These are phyloP conservation scores for Cucumis cinereus DNA, from an alignment of 306 rosid species.

Conservation along the genomic window DNA sequence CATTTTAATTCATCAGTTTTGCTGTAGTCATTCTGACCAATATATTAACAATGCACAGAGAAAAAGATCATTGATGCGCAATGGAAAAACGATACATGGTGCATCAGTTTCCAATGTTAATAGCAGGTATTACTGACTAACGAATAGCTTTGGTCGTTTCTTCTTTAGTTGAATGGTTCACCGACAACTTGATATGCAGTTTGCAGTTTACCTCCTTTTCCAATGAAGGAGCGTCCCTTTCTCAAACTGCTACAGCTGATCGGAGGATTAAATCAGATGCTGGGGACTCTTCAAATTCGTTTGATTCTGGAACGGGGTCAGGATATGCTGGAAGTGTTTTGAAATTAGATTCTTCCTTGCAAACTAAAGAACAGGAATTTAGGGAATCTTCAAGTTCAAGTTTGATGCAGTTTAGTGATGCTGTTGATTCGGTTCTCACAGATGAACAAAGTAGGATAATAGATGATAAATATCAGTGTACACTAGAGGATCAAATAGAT, in stretches of 20 bases:
- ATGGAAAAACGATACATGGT: constrained; percentile 36
- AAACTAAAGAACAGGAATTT: constrained; percentile 32
- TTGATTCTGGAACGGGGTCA: constrained; percentile 50
- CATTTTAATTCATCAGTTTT: background rate
- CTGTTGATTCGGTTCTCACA: constrained; percentile 28
- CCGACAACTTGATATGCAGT: constrained; percentile 30
- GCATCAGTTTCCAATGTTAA: constrained; percentile 39
- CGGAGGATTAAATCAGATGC: constrained; percentile 18
- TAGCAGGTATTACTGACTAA: constrained; percentile 50
- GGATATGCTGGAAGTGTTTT: constrained; percentile 59
- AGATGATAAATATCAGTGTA: constrained; percentile 37
- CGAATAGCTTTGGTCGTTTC: background rate
- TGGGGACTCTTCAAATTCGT: constrained; percentile 44
- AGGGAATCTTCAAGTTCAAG: constrained; percentile 41
- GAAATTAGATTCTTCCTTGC: constrained; percentile 40
- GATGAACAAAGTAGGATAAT: constrained; percentile 17
- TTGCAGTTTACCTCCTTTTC: constrained; percentile 16
- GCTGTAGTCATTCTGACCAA: background rate
- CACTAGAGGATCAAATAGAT: constrained; percentile 41
- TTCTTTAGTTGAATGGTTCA: constrained; percentile 11
- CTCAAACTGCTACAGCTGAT: constrained; percentile 24
- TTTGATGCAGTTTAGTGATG: constrained; percentile 25
- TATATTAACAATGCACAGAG: constrained; percentile 44
- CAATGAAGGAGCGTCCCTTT: constrained; percentile 20
- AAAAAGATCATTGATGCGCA: constrained; percentile 46